Evolutionary conservation across 163 green algal species (phyloP), one percentile per base, ranked within the genome.

Genomic region (Chloroidium sp.): DNA sequence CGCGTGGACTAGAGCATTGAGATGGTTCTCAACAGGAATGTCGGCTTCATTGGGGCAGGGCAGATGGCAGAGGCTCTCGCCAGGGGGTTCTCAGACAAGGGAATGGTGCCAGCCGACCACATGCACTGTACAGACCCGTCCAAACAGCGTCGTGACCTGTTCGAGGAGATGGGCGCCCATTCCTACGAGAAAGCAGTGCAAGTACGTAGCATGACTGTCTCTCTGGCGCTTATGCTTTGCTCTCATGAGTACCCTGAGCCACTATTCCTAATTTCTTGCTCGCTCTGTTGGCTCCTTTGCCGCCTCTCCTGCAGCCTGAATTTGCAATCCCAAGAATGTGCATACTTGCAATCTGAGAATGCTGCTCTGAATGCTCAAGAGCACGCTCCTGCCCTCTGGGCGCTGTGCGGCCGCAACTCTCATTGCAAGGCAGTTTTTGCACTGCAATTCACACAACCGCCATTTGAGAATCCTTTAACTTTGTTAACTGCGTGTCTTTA

Each of bases 21-120:
- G 8, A 80, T 74, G 76, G 59, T 36, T 59, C 61, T 82, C n/a
- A 10, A 78, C 6, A 75, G 61, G 58, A n/a, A 74, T 14, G 62
- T 83, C 12, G 79, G 79, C 57, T 83, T 83, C 74, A 83, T 83
- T 13, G 79, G 79, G 1, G 79, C 82, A 14, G 83, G 83, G 13
- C 85, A 95, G 83, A 98, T 98, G 94, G 94, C 94, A 0, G 94
- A 98, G 82, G 94, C 94, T 2, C 87, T 98, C 76, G 94, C 94
- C 0, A 84, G 87, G 0, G 94, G 94, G 1, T 94, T 97, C 61
- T 91, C 97, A 58, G 83, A 87, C 59, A 91, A 90, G 69, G 87
- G 89, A 3, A 88, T 97, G 2, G 82, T 92, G n/a, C 81, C 86
- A 14, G 77, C 87, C 0, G 83, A 81, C 0, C 85, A 92, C 62